Evolutionary conservation across 1,284 basidiomycete genomes (phyloP).

Genomic region (Ganoderma multipileum): DNA sequence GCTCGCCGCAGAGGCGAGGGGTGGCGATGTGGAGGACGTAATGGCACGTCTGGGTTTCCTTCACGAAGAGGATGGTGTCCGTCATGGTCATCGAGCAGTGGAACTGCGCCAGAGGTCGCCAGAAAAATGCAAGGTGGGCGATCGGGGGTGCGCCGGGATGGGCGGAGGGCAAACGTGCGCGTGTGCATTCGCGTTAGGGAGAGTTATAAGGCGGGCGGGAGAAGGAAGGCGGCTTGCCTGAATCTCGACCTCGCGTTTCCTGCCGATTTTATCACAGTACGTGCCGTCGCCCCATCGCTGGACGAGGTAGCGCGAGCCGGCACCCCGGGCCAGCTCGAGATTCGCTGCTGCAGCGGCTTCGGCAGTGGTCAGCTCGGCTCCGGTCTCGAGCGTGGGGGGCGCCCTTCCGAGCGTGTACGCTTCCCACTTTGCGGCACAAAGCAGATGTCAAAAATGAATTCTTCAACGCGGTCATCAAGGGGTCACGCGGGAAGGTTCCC

Average conservation of each 20-base stretch:
- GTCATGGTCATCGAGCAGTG: constrained; percentile 94
- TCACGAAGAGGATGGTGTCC: constrained; percentile 87
- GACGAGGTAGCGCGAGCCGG: constrained; percentile 89
- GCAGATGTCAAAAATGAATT: constrained; percentile 27
- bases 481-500: constrained; percentile 36
- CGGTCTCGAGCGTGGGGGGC: constrained; percentile 61
- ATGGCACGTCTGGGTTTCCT: constrained; percentile 89
- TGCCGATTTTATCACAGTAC: constrained; percentile 88
- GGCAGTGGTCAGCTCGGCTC: constrained; percentile 70
- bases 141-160: constrained; percentile 5
- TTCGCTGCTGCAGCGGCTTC: constrained; percentile 70
- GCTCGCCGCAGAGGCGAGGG: constrained; percentile 89
- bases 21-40: constrained; percentile 94
- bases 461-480: constrained; percentile 27
- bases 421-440: constrained; percentile 64
- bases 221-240: constrained; percentile 62
- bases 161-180: constrained; percentile 9
- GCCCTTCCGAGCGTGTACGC: constrained; percentile 81
- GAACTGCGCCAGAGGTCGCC: constrained; percentile 58
- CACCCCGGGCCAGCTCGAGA: constrained; percentile 75
- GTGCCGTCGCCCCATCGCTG: constrained; percentile 93
- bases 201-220: neutral
- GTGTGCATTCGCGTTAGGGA: constrained; percentile 4
- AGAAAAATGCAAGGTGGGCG: constrained; percentile 2
- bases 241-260: constrained; percentile 87